phyloP scores from a whole-genome alignment of 2,329 filamentous ascomycete genomes.

The Colletotrichum lentis region DNA sequence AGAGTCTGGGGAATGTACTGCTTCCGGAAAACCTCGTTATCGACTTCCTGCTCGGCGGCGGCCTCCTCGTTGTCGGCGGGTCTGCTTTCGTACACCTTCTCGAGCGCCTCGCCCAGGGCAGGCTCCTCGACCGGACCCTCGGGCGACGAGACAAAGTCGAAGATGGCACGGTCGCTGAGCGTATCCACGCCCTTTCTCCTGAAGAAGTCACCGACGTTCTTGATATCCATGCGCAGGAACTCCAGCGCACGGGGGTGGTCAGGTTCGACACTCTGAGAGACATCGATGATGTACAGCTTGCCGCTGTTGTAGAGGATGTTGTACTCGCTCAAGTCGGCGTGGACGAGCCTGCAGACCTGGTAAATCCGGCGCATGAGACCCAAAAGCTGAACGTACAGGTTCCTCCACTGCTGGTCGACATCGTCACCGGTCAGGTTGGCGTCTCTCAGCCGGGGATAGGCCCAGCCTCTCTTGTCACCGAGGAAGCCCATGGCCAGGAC shows the following conservation, averaged over 20 bases:
- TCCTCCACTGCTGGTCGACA: constrained; percentile 75
- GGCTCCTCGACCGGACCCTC: constrained; percentile 69
- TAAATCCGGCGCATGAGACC: constrained; percentile 93
- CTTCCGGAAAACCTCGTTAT: constrained; percentile 92
- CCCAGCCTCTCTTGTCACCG: constrained; percentile 84
- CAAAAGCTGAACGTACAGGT: constrained; percentile 83
- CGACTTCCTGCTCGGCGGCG: constrained; percentile 71
- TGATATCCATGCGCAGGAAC: constrained; percentile 97
- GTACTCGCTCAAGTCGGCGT: constrained; percentile 98
- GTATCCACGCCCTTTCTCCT: constrained; percentile 82
- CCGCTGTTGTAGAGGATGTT: constrained; percentile 90
- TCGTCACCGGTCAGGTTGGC: constrained; percentile 76
- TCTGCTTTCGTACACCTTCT: constrained; percentile 70
- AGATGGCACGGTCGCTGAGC: constrained; percentile 80
- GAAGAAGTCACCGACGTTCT: constrained; percentile 96
- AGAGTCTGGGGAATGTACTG: constrained; percentile 97
- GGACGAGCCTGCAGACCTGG: constrained; percentile 88
- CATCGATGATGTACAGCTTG: constrained; percentile 92
- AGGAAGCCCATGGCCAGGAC: constrained; percentile 95
- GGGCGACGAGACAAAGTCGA: constrained; percentile 78
- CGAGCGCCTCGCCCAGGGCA: constrained; percentile 67
- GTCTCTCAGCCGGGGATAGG: constrained; percentile 88
- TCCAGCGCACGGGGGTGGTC: constrained; percentile 92
- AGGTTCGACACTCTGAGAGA: constrained; percentile 96
- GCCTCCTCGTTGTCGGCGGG: constrained; percentile 59